Conservation (phyloP, 495 filamentous ascomycete species). For the Daldinia decipiens region DNA sequence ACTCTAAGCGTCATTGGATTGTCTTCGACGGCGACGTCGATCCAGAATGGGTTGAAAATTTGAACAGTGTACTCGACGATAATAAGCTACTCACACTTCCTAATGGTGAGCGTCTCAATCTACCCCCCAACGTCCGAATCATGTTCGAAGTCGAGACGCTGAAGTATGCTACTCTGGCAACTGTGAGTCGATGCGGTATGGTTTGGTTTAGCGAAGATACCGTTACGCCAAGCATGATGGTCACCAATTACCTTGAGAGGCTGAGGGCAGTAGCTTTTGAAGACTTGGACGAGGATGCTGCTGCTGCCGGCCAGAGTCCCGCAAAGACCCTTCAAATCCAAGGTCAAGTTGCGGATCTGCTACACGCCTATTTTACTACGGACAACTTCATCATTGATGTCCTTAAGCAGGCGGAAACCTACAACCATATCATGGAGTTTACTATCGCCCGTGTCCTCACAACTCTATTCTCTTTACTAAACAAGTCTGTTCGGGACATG, state of each 20-base stretch:
- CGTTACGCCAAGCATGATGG: slow-evolving; percentile 91
- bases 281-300: slow-evolving; percentile 91
- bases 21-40: slow-evolving; percentile 99
- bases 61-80: slow-evolving; percentile 99
- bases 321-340: slow-evolving; percentile 81
- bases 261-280: slow-evolving; percentile 85
- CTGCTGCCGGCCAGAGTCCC: slow-evolving; percentile 80
- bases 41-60: slow-evolving; percentile 98
- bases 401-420: slow-evolving; percentile 77
- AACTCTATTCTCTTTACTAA: slow-evolving; percentile 93
- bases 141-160: slow-evolving; percentile 99
- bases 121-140: slow-evolving; percentile 94
- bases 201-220: slow-evolving; percentile 99
- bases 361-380: slow-evolving; percentile 76
- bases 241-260: slow-evolving; percentile 86
- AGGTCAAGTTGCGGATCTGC: slow-evolving; percentile 75
- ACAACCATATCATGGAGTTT: slow-evolving; percentile 98
- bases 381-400: slow-evolving; percentile 81
- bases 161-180: slow-evolving; percentile 96
- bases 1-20: slow-evolving; percentile 97
- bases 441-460: slow-evolving; percentile 88
- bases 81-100: slow-evolving; percentile 97
- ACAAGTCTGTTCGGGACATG: slow-evolving; percentile 89
- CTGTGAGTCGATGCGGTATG: slow-evolving; percentile 99
- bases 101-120: slow-evolving; percentile 94